Conservation (phyloP, 495 filamentous ascomycete species). For the Daldinia loculata region DNA sequence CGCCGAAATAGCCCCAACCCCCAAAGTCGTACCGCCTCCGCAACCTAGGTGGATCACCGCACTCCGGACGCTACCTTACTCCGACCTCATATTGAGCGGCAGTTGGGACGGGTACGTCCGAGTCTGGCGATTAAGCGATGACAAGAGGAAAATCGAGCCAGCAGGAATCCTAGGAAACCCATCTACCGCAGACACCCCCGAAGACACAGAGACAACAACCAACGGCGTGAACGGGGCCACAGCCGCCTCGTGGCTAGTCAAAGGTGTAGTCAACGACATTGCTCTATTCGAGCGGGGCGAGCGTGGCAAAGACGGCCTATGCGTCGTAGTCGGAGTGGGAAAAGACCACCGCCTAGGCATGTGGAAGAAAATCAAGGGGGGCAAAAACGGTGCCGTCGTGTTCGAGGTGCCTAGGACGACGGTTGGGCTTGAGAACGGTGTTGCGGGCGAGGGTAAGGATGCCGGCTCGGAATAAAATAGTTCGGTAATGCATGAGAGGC, state of each 20-base stretch:
- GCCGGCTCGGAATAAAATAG: conserved; percentile 12
- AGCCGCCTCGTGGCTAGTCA: conserved; percentile 50
- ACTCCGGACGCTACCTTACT: conserved; percentile 82
- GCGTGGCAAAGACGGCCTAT: conserved; percentile 73
- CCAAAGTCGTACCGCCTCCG: conserved; percentile 64
- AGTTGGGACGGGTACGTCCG: conserved; percentile 93
- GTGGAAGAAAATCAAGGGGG: conserved; percentile 70
- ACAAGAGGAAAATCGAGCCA: conserved; percentile 79
- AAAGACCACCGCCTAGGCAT: conserved; percentile 85
- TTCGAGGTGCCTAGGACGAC: conserved; percentile 74
- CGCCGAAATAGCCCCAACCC: conserved; percentile 69
- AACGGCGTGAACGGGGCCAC: conserved; percentile 19
- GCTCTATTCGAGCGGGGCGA: conserved; percentile 81
- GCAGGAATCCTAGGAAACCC: conserved; percentile 70
- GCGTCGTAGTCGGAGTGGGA: conserved; percentile 81
- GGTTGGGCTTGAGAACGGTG: conserved; percentile 41
- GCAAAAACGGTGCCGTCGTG: conserved; percentile 78
- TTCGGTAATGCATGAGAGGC: conserved; percentile 21
- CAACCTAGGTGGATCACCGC: conserved; percentile 92
- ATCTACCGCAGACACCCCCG: neutral
- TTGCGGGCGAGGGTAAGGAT: neutral
- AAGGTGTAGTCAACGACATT: conserved; percentile 86
- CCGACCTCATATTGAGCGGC: conserved; percentile 85
- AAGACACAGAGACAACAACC: conserved; percentile 15
- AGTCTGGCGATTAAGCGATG: conserved; percentile 82